Conservation (phyloP, 2,329 filamentous ascomycete species). For the Beauveria sp. region DNA sequence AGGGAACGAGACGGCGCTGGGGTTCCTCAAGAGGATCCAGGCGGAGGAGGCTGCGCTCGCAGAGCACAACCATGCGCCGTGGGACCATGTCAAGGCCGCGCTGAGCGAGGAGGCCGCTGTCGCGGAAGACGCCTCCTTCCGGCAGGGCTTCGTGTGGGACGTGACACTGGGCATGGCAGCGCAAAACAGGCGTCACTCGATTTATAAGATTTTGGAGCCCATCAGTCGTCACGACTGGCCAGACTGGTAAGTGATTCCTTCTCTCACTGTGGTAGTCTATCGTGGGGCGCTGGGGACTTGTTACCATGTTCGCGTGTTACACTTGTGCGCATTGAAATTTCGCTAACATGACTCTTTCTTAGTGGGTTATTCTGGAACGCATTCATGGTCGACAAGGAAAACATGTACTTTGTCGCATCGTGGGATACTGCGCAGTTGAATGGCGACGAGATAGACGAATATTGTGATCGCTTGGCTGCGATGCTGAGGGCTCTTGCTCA, state of each 20-base stretch:
- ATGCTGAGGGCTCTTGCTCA: slow-evolving; percentile 23
- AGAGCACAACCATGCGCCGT: slow-evolving; percentile 26
- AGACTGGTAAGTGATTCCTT: slow-evolving; percentile 25
- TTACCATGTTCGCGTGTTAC: background rate
- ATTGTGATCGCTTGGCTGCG: slow-evolving; percentile 24
- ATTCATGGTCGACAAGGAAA: slow-evolving; percentile 26
- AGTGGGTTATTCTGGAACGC: slow-evolving; percentile 33
- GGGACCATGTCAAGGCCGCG: slow-evolving; percentile 24
- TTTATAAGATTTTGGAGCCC: slow-evolving; percentile 21
- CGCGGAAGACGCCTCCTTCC: slow-evolving; percentile 26
- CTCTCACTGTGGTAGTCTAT: background rate
- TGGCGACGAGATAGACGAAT: slow-evolving; percentile 21
- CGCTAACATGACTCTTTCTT: background rate
- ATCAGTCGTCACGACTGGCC: slow-evolving; percentile 29
- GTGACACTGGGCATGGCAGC: slow-evolving; percentile 24
- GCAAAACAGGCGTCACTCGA: slow-evolving; percentile 12
- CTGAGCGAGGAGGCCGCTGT: slow-evolving; percentile 26
- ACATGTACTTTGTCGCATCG: slow-evolving; percentile 28
- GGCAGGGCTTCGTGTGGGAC: slow-evolving; percentile 33
- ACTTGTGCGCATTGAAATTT: background rate
- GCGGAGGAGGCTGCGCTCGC: slow-evolving; percentile 19
- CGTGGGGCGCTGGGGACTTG: background rate
- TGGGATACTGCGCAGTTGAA: slow-evolving; percentile 35
- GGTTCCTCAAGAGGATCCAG: slow-evolving; percentile 22
- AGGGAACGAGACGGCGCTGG: slow-evolving; percentile 20